A percentile compares a stretch with the other conserved stretches of the same genome.
Evolutionary conservation across 148 eudicot species (phyloP).

Genomic region (Suaeda aralocaspica): DNA sequence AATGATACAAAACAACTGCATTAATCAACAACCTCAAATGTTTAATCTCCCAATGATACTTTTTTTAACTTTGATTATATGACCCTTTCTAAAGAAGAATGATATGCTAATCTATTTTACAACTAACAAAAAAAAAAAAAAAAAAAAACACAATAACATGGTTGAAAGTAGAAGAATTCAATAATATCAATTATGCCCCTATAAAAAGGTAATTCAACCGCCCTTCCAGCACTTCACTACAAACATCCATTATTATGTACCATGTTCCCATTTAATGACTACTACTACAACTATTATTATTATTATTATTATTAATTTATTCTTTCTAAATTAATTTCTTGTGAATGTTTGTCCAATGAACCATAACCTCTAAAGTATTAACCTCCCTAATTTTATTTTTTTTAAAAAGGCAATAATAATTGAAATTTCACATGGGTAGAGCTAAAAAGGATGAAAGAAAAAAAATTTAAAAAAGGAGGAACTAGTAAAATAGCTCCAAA

Average conservation of each 20-base stretch:
- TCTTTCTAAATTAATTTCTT: neutral
- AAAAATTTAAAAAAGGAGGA: no score
- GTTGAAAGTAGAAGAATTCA: neutral
- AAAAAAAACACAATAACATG: neutral
- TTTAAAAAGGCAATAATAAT: conserved; percentile 8
- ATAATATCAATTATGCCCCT: conserved; percentile 16
- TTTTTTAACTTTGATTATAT: conserved; percentile 9
- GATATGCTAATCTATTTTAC: neutral
- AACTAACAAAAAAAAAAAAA: neutral
- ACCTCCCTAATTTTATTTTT: neutral
- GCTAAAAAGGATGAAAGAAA: conserved; percentile 6
- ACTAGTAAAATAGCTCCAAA: neutral
- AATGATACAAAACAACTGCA: conserved; percentile 19
- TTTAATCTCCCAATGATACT: conserved; percentile 3
- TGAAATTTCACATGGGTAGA: conserved; percentile 24
- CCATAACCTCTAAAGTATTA: neutral
- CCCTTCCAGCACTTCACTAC: conserved; percentile 22
- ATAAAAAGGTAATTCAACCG: conserved; percentile 13
- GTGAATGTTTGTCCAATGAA: conserved; percentile 18
- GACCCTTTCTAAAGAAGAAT: conserved; percentile 7
- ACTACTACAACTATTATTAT: neutral
- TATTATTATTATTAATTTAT: no score
- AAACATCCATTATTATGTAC: conserved; percentile 27
- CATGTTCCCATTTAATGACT: conserved; percentile 25
- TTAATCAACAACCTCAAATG: conserved; percentile 10